Evolutionary conservation across 2,329 filamentous ascomycete species (phyloP).

Genomic region (Stromatinia cepivora): DNA sequence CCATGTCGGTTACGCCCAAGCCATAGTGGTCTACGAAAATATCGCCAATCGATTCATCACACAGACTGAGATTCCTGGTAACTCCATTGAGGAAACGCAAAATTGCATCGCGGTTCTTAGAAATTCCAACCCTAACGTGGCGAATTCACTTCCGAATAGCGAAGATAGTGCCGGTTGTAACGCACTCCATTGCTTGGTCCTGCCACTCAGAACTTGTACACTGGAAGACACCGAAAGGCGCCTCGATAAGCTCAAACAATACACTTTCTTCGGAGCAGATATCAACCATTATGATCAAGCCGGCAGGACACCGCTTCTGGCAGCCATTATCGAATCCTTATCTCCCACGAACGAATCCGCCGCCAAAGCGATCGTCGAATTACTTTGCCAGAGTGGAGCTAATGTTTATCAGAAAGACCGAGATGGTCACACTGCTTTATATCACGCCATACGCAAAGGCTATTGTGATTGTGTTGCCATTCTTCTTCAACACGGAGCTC

Average conservation of each 20-base stretch:
- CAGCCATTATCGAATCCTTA: slow-evolving; percentile 3
- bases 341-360: slow-evolving; percentile 7
- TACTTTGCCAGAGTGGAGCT: slow-evolving; percentile 3
- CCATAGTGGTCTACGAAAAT: slow-evolving; percentile 20
- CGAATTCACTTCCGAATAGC: background rate
- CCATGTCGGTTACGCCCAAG: slow-evolving; percentile 11
- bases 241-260: slow-evolving; percentile 15
- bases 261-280: slow-evolving; percentile 11
- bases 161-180: slow-evolving; percentile 11
- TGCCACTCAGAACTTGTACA: background rate
- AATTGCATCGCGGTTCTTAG: slow-evolving; percentile 10
- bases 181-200: slow-evolving; percentile 4
- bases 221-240: slow-evolving; percentile 3
- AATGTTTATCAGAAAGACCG: slow-evolving; percentile 18
- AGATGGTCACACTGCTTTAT: slow-evolving; percentile 15
- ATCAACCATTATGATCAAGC: slow-evolving; percentile 22
- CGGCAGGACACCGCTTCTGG: slow-evolving; percentile 18
- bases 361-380: slow-evolving; percentile 6
- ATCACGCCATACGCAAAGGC: slow-evolving; percentile 17
- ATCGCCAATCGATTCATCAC: slow-evolving; percentile 19
- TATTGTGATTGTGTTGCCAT: slow-evolving; percentile 21
- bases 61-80: background rate
- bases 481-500: slow-evolving; percentile 17
- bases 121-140: background rate
- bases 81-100: slow-evolving; percentile 7